phyloP scores from a whole-genome alignment of 2,329 filamentous ascomycete genomes.

The Aspergillus caelatus region DNA sequence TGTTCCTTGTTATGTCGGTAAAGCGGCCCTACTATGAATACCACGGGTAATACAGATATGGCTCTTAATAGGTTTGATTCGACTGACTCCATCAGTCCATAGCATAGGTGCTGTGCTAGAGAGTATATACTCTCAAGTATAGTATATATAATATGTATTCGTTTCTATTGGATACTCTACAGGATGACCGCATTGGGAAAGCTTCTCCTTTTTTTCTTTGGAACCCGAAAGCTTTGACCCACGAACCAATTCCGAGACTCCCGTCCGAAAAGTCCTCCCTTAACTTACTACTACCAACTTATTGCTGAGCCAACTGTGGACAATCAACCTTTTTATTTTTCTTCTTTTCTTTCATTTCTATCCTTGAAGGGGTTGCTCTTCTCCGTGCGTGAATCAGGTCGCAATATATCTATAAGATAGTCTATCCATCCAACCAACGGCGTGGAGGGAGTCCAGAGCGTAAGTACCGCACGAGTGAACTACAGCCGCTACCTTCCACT shows the following conservation, averaged over 20 bases:
- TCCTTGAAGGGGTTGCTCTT: no score
- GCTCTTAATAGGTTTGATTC: no score
- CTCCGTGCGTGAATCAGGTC: neutral
- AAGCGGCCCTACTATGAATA: no score
- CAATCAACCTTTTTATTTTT: neutral
- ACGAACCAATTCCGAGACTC: neutral
- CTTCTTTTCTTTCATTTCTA: neutral
- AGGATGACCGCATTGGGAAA: neutral
- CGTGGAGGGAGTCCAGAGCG: neutral
- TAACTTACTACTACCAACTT: neutral
- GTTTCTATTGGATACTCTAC: neutral
- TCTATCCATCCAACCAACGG: neutral
- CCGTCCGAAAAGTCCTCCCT: conserved; percentile 1
- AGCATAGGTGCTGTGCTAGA: no score
- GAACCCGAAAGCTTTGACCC: neutral
- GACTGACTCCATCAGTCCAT: no score
- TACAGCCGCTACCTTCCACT: neutral
- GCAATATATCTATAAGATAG: neutral
- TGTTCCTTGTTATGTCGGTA: no score
- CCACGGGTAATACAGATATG: no score
- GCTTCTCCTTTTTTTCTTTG: conserved; percentile 4
- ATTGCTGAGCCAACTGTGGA: neutral
- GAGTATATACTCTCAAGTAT: no score
- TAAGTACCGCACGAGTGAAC: neutral
- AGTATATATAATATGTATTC: no score